Percentiles rank a stretch among this genome's conserved stretches.
Conservation (phyloP, 495 filamentous ascomycete species). For the Aspergillus incahuasiensis region DNA sequence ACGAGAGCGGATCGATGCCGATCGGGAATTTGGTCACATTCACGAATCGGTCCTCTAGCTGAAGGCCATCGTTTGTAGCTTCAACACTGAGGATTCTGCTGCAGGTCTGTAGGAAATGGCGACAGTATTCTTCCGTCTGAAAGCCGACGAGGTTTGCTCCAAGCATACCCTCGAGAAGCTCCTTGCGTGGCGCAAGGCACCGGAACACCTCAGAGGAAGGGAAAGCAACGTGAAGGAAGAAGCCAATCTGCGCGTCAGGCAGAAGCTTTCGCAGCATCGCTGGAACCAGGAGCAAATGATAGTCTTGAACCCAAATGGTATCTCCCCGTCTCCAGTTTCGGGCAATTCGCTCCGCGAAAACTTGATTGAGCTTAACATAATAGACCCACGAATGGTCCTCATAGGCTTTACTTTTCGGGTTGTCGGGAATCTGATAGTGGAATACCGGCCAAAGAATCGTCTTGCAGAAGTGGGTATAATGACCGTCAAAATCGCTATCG, state of each 20-base stretch:
- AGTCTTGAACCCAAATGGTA: conserved; percentile 91
- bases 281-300: conserved; percentile 89
- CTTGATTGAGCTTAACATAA: conserved; percentile 85
- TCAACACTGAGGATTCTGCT: conserved; percentile 82
- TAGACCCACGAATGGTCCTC: conserved; percentile 94
- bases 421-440: conserved; percentile 94
- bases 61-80: conserved; percentile 78
- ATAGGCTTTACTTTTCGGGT: conserved; percentile 95
- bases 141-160: conserved; percentile 89
- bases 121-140: conserved; percentile 85
- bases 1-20: conserved; percentile 76
- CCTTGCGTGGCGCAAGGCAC: conserved; percentile 76
- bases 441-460: conserved; percentile 87
- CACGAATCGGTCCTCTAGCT: conserved; percentile 89
- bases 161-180: conserved; percentile 84
- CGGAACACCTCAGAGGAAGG: conserved; percentile 93
- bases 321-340: conserved; percentile 89
- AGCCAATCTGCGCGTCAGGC: conserved; percentile 87
- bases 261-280: conserved; percentile 79
- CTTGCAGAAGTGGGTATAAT: conserved; percentile 92
- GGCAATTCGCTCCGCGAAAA: conserved; percentile 82
- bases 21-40: conserved; percentile 64
- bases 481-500: conserved; percentile 85
- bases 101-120: conserved; percentile 91
- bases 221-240: conserved; percentile 92